These are phyloP conservation scores for Elsinoe fawcettii DNA, from an alignment of 2,329 filamentous ascomycete species.

Conservation along the genomic window DNA sequence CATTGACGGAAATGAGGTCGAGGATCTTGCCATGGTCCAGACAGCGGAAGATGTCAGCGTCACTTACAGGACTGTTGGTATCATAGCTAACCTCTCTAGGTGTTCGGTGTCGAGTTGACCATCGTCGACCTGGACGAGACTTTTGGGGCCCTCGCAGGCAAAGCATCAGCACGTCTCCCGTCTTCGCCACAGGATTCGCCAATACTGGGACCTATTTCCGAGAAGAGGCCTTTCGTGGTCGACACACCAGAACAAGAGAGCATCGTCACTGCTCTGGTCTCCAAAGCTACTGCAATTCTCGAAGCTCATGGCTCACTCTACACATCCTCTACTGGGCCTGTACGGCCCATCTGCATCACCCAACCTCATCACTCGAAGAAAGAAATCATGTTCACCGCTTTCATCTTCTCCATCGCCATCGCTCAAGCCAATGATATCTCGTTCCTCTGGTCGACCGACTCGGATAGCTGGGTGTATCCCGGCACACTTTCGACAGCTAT, in stretches of 20 bases:
- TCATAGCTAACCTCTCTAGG: neutral
- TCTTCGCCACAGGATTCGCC: neutral
- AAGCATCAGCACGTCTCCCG: neutral
- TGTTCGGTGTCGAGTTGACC: neutral
- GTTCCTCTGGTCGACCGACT: constrained; percentile 8
- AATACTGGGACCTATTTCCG: neutral
- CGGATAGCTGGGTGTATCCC: constrained; percentile 1
- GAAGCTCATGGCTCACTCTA: neutral
- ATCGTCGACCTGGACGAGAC: constrained; percentile 6
- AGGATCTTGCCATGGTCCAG: constrained; percentile 5
- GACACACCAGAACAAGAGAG: neutral
- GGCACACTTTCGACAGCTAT: neutral
- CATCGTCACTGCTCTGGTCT: neutral
- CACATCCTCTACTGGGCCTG: neutral
- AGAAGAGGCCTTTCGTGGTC: neutral
- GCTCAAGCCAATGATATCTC: constrained; percentile 2
- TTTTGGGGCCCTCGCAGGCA: neutral
- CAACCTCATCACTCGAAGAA: constrained; percentile 10
- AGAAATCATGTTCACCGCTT: constrained; percentile 11
- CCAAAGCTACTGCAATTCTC: neutral
- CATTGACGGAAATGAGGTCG: constrained; percentile 1
- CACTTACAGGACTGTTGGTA: neutral
- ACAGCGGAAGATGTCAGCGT: neutral
- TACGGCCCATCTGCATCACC: constrained; percentile 10
- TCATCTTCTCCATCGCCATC: constrained; percentile 11